Evolutionary conservation across 352 stramenopile genomes (phyloP).

Genomic region (Globisporangium spinosum): DNA sequence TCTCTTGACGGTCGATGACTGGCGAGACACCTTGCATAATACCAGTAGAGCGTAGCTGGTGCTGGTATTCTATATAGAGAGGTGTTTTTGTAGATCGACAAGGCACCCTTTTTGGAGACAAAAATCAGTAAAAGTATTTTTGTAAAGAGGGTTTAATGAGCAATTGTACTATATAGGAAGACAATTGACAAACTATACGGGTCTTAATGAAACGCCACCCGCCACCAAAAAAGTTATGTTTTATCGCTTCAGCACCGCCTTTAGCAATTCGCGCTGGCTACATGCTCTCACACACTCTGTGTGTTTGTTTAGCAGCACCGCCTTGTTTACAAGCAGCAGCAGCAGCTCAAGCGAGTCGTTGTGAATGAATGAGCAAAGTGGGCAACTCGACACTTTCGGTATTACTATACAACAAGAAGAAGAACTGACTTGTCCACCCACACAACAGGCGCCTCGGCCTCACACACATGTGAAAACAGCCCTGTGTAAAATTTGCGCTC

Average conservation of each 20-base stretch:
- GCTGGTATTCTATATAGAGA: no score
- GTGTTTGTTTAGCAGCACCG: background rate
- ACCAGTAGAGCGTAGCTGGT: no score
- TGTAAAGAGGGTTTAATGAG: no score
- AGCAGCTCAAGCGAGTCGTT: background rate
- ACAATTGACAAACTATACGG: no score
- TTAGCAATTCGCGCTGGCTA: background rate
- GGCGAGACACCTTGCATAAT: no score
- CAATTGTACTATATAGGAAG: no score
- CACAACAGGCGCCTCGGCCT: background rate
- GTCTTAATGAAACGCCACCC: no score
- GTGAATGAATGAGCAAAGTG: background rate
- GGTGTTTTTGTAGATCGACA: no score
- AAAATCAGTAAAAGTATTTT: no score
- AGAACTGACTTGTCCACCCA: background rate
- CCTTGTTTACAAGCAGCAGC: background rate
- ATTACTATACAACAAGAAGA: background rate
- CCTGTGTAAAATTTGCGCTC: background rate
- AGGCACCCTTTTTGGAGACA: no score
- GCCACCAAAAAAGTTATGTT: no score
- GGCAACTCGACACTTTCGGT: background rate
- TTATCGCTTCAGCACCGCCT: background rate
- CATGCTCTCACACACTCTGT: background rate
- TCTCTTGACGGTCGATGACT: no score
- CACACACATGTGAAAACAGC: background rate